phyloP scores from a whole-genome alignment of 768 basidiomycete genomes.

The Trametes sanguinea region DNA sequence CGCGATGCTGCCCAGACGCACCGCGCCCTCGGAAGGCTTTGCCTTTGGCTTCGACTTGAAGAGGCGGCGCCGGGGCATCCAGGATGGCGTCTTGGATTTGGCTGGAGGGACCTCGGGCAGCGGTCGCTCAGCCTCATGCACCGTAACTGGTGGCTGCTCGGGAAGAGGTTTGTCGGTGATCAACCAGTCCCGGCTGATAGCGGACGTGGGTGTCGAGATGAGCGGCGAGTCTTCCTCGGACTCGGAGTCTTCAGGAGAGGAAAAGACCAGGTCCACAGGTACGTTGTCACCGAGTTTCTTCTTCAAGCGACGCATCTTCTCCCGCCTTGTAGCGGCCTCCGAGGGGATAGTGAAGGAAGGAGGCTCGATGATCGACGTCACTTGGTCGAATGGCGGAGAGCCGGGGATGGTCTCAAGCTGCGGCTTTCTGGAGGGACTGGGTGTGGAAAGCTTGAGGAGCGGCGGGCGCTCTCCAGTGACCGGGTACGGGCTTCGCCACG shows the following conservation, averaged over 20 bases:
- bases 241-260: conserved; percentile 28
- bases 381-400: conserved; percentile 17
- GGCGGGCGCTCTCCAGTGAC: conserved; percentile 23
- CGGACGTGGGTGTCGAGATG: conserved; percentile 13
- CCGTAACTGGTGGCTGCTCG: not conserved
- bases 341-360: conserved; percentile 44
- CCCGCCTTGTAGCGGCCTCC: conserved; percentile 43
- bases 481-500: conserved; percentile 26
- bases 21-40: conserved; percentile 9
- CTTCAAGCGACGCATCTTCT: conserved; percentile 65
- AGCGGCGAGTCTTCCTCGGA: conserved; percentile 23
- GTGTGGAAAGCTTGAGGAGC: conserved; percentile 23
- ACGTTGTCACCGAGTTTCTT: conserved; percentile 65
- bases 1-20: conserved; percentile 13
- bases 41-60: conserved; percentile 12
- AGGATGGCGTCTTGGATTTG: not conserved
- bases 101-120: not conserved
- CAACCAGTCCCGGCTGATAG: conserved; percentile 18
- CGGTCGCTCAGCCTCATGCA: not conserved
- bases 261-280: conserved; percentile 63
- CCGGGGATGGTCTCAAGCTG: conserved; percentile 23
- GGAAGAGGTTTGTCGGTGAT: conserved; percentile 19
- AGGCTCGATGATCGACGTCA: not conserved
- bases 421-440: conserved; percentile 14
- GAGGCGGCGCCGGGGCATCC: conserved; percentile 1